phyloP scores from a whole-genome alignment of 2,329 filamentous ascomycete species.

The Cladosporium sp. region DNA sequence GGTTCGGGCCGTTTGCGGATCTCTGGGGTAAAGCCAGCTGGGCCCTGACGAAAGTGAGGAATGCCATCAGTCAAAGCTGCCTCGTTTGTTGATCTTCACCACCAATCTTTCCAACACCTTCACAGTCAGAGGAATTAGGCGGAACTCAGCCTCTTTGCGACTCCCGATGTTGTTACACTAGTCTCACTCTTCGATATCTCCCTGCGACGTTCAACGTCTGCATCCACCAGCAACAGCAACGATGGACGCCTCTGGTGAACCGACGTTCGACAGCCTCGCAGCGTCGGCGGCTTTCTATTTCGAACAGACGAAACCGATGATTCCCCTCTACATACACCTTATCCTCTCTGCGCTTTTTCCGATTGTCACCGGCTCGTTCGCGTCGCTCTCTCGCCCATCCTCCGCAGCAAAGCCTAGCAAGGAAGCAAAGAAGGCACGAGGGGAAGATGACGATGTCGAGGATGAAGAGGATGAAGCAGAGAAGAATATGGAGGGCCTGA shows the following conservation, averaged over 20 bases:
- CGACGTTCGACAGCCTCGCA: neutral
- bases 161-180: too few relatives aligned
- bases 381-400: conserved; percentile 74
- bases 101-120: too few relatives aligned
- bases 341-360: conserved; percentile 67
- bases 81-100: too few relatives aligned
- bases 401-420: conserved; percentile 62
- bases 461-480: conserved; percentile 49
- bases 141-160: too few relatives aligned
- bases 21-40: too few relatives aligned
- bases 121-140: too few relatives aligned
- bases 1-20: too few relatives aligned
- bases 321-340: conserved; percentile 52
- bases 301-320: conserved; percentile 7
- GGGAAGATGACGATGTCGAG: conserved; percentile 44
- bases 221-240: neutral
- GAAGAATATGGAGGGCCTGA: conserved; percentile 61
- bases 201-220: too few relatives aligned
- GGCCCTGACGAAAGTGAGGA: too few relatives aligned
- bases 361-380: conserved; percentile 78
- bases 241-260: conserved; percentile 1
- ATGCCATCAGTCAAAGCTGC: too few relatives aligned
- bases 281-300: conserved; percentile 1
- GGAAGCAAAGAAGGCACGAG: conserved; percentile 33
- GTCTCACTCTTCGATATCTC: too few relatives aligned